Base-by-base conservation (phyloP, 1,284 basidiomycete genomes). In the Paramarasmius palmivorus region DNA sequence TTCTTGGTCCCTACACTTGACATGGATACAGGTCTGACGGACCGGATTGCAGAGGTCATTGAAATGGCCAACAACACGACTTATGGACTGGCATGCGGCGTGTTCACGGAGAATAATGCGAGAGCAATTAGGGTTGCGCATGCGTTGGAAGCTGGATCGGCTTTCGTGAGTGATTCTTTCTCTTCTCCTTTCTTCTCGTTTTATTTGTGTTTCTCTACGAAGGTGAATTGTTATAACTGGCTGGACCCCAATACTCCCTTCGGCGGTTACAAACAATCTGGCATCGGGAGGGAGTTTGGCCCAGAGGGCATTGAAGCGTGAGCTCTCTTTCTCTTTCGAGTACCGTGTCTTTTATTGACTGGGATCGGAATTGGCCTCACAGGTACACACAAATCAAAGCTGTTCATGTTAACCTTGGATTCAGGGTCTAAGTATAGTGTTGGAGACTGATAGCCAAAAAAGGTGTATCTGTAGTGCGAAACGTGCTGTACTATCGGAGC, bases 11-110 rank as follows among this genome's bases (percentile, higher is more conserved):
- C n/a, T n/a, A n/a, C n/a, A 4, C 34, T 22, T 37, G 53, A 35
- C 42, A 57, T 23, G 14, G 50, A 8, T 19, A 32, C 6, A 35
- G 49, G 39, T 49, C 48, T 35, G 56, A 20, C n/a, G 4, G 4
- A 50, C 52, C 22, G 1, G 12, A 6, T 6, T 32, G 6, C 36
- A 54, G 88, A 91, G 59, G 85, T 88, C 49, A 75, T 95, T 62
- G 74, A 71, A 50, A 76, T 84, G 66, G 93, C 92, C 57, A 94
- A 96, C 73, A 84, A 93, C 70, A 86, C 88, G 1, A 61, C 82
- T 25, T 95, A 97, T 73, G 95, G 95, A 53, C 81, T 93, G 36
- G 85, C 87, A 75, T 65, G 89, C 5, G 87, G 88, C 10, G 83
- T 95, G 57, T 93, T 92, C 76, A 83, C 89, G 45, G 74, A 78